These are phyloP conservation scores for Oryza meyeriana DNA, from an alignment of 176 grass and related monocot species.

Conservation along the genomic window DNA sequence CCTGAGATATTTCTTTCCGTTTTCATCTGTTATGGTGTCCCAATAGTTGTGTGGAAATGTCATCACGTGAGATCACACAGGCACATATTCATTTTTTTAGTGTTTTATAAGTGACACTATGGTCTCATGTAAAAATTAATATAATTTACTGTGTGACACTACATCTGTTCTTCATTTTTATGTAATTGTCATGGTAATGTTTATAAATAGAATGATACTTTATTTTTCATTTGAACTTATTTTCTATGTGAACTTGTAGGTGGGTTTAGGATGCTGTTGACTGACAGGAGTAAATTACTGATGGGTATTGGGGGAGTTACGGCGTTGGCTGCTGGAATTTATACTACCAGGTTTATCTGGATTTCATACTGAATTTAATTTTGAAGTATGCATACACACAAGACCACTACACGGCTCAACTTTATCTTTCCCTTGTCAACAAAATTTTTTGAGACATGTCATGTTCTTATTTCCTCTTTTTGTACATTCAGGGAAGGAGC, in stretches of 20 bases:
- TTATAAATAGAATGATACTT: background rate
- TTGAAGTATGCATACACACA: background rate
- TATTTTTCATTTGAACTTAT: slow-evolving; percentile 22
- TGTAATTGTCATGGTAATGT: background rate
- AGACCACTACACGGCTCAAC: background rate
- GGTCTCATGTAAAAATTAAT: background rate
- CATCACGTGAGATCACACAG: background rate
- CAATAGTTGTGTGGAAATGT: background rate
- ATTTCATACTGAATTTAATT: background rate
- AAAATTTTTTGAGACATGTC: background rate
- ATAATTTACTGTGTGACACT: background rate
- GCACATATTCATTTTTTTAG: background rate
- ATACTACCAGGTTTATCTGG: slow-evolving; percentile 77
- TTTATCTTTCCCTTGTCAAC: background rate
- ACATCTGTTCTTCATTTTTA: background rate
- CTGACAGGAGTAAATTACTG: slow-evolving; percentile 74
- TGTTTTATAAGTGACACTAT: background rate
- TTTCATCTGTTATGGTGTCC: background rate
- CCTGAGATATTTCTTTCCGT: background rate
- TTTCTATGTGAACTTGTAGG: slow-evolving; percentile 55
- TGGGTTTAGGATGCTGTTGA: slow-evolving; percentile 70
- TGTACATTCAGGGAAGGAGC: slow-evolving; percentile 81
- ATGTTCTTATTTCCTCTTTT: slow-evolving; percentile 10
- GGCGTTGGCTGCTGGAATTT: slow-evolving; percentile 85
- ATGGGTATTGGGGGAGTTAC: slow-evolving; percentile 93